A percentile compares a stretch with the other conserved stretches of the same genome.
These are phyloP conservation scores for Metroxylon sagu DNA, from an alignment of 176 grass and related monocot species.

Conservation along the genomic window DNA sequence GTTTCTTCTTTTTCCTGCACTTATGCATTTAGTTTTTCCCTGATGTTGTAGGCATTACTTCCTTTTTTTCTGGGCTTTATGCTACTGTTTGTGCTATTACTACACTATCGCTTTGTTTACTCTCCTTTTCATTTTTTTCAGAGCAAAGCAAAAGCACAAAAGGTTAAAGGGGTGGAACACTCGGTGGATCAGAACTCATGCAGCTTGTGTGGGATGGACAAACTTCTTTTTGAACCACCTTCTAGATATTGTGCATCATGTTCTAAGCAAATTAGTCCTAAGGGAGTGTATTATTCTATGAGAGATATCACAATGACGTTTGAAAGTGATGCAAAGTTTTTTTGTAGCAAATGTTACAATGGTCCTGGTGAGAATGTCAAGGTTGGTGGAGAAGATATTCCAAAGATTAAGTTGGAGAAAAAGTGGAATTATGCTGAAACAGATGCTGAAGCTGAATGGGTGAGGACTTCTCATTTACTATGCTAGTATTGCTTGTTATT, in stretches of 20 bases:
- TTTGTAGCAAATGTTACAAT: constrained; percentile 86
- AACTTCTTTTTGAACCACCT: constrained; percentile 71
- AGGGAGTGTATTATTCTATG: constrained; percentile 58
- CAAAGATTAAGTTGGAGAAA: constrained; percentile 54
- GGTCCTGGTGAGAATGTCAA: constrained; percentile 40
- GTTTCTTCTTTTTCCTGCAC: too few species aligned
- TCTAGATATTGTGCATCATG: constrained; percentile 66
- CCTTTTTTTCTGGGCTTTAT: too few species aligned
- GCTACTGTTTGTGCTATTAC: too few species aligned
- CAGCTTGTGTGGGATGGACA: constrained; percentile 73
- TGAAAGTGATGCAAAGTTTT: constrained; percentile 27
- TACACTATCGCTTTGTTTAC: too few species aligned
- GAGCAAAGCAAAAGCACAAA: constrained; percentile 33
- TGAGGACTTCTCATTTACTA: constrained; percentile 14
- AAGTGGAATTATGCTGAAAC: constrained; percentile 66
- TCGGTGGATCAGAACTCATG: constrained; percentile 69
- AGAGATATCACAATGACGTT: constrained; percentile 15
- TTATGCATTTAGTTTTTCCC: too few species aligned
- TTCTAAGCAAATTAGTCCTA: constrained; percentile 67
- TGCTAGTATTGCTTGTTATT: too few species aligned
- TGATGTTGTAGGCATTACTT: too few species aligned
- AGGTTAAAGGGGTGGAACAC: constrained; percentile 26
- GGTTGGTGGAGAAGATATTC: constrained; percentile 15
- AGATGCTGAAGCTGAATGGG: constrained; percentile 94
- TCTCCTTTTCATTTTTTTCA: constrained; percentile 21